phyloP scores from a whole-genome alignment of 2,329 filamentous ascomycete species.

The Xylaria sp. region DNA sequence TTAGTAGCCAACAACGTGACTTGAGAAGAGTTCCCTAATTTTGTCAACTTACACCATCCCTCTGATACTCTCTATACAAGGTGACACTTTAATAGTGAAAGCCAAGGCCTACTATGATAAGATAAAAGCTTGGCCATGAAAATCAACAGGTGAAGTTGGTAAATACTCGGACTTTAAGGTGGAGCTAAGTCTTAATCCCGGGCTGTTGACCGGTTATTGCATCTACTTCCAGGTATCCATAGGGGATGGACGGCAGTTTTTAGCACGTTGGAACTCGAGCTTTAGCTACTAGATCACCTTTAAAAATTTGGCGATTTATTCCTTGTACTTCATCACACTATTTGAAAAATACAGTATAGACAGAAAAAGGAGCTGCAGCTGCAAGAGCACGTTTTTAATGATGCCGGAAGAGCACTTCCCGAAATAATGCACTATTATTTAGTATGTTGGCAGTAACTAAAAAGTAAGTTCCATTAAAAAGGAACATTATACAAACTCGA shows the following conservation, averaged over 20 bases:
- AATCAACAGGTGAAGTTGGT: not conserved
- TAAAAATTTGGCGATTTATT: not conserved
- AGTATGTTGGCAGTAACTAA: not conserved
- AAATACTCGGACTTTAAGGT: slow-evolving; percentile 3
- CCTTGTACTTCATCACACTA: not conserved
- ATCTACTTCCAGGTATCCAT: not conserved
- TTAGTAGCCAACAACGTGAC: not conserved
- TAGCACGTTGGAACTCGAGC: not conserved
- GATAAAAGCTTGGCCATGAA: not conserved
- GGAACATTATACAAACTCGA: too few species aligned
- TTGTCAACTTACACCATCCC: not conserved
- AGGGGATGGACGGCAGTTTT: not conserved
- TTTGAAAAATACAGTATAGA: not conserved
- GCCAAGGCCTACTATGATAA: not conserved
- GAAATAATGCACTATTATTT: not conserved
- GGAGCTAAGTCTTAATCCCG: slow-evolving; percentile 14
- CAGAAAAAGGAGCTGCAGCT: not conserved
- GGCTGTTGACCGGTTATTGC: not conserved
- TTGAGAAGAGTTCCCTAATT: not conserved
- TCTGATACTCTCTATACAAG: not conserved
- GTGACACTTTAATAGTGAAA: not conserved
- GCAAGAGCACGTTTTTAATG: not conserved
- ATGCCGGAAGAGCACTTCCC: not conserved
- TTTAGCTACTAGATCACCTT: not conserved
- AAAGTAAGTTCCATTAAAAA: not conserved